Evolutionary conservation across 257 asterid species (phyloP), one percentile per base, ranked within the genome.

Genomic region (Anisodus acutangulus): DNA sequence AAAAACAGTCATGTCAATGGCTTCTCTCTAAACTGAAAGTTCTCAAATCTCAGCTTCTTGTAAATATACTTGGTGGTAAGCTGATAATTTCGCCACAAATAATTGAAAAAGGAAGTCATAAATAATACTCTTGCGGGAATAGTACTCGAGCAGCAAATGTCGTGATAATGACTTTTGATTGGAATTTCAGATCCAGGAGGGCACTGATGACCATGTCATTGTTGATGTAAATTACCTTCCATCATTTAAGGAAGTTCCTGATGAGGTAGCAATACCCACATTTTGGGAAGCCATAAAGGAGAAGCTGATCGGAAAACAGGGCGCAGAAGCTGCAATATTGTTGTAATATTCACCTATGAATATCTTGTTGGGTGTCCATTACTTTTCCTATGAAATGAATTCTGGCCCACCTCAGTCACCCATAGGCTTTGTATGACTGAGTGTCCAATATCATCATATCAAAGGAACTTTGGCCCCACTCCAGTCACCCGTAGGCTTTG

Each of bases 211-310:
- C 88, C 99, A 97, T 86, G 97, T 97, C 82, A 93, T 95, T 68
- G 98, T 97, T 81, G 99, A 93, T 87, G 90, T 97, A 85, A 97
- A 97, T 89, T 95, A 95, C 86, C 94, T 97, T 72, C 99, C 99
- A 79, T 97, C 99, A 7, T 93, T 97, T 91, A 97, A 95, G 88
- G 99, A 97, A 91, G 93, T 97, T 51, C 94, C 99, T 0, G 95
- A 95, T 85, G 95, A 93, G 78, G 90, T 91, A 82, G 99, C 99
- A 17, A 84, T 97, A 79, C 98, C 97, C 67, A 95, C 98, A 71
- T 93, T 93, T 71, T 94, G 98, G 98, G 95, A 95, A 80, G 97
- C 98, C 83, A 86, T 97, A 59, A 95, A 93, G 91, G 95, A 90
- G 83, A 93, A 82, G 67, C 85, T 82, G 54, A 58, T 47, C 6